Percentiles rank a stretch among this genome's conserved stretches.
Evolutionary conservation across 2,329 filamentous ascomycete genomes (phyloP).

Genomic region (Cladosporium velox): DNA sequence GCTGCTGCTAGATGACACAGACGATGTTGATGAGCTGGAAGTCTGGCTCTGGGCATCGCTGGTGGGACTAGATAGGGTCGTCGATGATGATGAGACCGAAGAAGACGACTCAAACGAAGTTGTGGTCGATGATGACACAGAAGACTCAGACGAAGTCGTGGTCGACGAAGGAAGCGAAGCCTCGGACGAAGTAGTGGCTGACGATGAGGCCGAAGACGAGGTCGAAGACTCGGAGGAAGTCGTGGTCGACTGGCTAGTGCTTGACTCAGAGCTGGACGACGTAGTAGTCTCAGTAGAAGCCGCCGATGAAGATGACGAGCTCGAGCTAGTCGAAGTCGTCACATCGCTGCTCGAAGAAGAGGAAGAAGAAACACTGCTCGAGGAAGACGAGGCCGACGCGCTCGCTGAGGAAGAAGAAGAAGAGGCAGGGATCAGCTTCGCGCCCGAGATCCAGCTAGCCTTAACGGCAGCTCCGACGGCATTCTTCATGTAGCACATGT

Average conservation of each 20-base stretch:
- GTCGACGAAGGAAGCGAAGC: background rate
- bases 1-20: background rate
- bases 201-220: background rate
- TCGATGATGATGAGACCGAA: background rate
- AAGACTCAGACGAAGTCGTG: background rate
- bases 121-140: background rate
- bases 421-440: conserved; percentile 28
- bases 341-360: background rate
- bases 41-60: background rate
- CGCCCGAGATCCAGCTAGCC: conserved; percentile 31
- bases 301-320: background rate
- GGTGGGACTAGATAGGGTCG: background rate
- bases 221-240: background rate
- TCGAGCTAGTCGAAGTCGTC: background rate
- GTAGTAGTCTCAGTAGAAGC: background rate
- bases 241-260: background rate
- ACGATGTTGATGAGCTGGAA: background rate
- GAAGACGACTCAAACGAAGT: background rate
- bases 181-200: background rate
- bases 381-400: background rate
- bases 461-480: conserved; percentile 27
- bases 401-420: background rate
- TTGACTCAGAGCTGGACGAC: background rate
- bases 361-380: background rate
- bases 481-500: conserved; percentile 32